Conservation (phyloP, 2,329 filamentous ascomycete genomes). For the Mycocentrospora acerina region DNA sequence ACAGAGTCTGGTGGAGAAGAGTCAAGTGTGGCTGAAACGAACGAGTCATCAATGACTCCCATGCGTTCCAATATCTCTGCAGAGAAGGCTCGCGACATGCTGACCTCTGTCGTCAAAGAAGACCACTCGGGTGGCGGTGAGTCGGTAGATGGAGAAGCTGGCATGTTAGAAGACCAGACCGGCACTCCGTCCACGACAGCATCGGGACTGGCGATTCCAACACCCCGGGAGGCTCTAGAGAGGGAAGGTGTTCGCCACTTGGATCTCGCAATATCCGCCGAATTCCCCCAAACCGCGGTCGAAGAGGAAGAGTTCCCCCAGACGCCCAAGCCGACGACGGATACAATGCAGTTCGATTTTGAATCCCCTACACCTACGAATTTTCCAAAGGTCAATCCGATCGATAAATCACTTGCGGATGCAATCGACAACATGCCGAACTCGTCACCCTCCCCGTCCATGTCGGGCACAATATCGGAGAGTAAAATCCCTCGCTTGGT, state of each 20-base stretch:
- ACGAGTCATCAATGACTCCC: constrained; percentile 30
- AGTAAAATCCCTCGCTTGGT: constrained; percentile 44
- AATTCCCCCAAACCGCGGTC: constrained; percentile 30
- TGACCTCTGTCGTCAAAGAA: constrained; percentile 67
- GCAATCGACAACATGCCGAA: constrained; percentile 39
- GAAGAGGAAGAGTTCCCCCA: constrained; percentile 27
- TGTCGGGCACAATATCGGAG: constrained; percentile 23
- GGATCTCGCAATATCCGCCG: constrained; percentile 58
- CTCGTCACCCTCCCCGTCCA: constrained; percentile 24
- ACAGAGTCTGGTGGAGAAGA: constrained; percentile 49
- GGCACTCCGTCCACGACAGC: constrained; percentile 10
- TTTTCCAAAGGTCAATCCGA: constrained; percentile 34
- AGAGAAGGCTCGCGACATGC: constrained; percentile 64
- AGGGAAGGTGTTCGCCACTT: constrained; percentile 61
- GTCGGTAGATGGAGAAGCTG: constrained; percentile 5
- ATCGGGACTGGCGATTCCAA: constrained; percentile 27
- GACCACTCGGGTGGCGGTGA: constrained; percentile 46
- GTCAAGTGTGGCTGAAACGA: constrained; percentile 31
- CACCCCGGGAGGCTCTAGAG: constrained; percentile 41
- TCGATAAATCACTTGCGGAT: constrained; percentile 35
- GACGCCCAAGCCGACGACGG: constrained; percentile 28
- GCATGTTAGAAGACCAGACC: constrained; percentile 9
- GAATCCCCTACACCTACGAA: constrained; percentile 35
- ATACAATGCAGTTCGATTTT: constrained; percentile 17
- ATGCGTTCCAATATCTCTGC: constrained; percentile 51